Percentiles rank a stretch among this genome's conserved stretches.
phyloP scores from a whole-genome alignment of 768 basidiomycete species.

The Rhizopogon vinicolor region DNA sequence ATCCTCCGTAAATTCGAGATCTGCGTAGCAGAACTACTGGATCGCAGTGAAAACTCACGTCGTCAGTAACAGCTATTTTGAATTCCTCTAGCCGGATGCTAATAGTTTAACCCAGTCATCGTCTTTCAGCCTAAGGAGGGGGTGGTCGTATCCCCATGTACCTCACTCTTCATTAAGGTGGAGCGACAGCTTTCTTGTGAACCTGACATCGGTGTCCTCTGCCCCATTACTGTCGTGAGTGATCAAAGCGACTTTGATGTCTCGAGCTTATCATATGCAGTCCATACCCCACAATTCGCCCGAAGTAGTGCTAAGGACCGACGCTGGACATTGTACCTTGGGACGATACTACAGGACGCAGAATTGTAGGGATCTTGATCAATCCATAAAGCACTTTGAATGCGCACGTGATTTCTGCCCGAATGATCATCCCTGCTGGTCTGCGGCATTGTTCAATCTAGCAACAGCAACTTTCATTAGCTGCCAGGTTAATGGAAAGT shows the following conservation, averaged over 20 bases:
- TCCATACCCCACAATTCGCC: not conserved
- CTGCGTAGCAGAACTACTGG: no score
- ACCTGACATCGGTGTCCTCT: no score
- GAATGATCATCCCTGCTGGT: not conserved
- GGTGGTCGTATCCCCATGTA: no score
- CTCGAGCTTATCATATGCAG: not conserved
- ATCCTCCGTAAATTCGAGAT: no score
- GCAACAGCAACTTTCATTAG: not conserved
- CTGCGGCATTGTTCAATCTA: constrained; percentile 5
- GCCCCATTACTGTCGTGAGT: not conserved
- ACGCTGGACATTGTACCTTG: constrained; percentile 2
- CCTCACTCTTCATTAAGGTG: not conserved
- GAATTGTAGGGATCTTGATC: not conserved
- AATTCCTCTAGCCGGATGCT: no score
- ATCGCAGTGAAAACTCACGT: no score
- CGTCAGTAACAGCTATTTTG: no score
- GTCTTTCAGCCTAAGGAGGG: no score
- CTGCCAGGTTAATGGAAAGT: not conserved
- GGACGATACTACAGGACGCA: not conserved
- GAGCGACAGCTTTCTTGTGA: not conserved
- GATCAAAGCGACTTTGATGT: not conserved
- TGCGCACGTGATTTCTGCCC: not conserved
- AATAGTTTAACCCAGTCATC: no score
- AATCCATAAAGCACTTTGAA: not conserved
- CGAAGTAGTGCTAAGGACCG: not conserved